phyloP scores from a whole-genome alignment of 805 yeast genomes.

The Candida ovalis region DNA sequence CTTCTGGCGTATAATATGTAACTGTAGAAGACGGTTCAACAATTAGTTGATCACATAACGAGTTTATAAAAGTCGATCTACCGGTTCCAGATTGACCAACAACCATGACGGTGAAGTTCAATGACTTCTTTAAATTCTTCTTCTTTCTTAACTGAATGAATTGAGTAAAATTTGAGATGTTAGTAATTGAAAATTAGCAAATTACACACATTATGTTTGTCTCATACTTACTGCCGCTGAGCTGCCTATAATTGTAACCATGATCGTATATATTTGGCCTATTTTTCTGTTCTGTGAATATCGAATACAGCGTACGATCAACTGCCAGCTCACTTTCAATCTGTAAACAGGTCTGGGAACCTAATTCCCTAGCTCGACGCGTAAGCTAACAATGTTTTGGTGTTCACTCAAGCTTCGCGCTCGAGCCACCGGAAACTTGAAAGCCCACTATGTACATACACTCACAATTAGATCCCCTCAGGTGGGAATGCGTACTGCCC shows the following conservation, averaged over 20 bases:
- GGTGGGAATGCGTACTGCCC: too few relatives aligned
- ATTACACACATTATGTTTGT: slow-evolving; percentile 12
- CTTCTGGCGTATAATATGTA: slow-evolving; percentile 35
- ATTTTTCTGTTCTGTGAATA: too few relatives aligned
- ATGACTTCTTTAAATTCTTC: slow-evolving; percentile 76
- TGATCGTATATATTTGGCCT: too few relatives aligned
- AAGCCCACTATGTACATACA: too few relatives aligned
- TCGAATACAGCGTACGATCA: too few relatives aligned
- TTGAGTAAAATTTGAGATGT: background rate
- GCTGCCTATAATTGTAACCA: slow-evolving; percentile 47
- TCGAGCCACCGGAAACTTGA: too few relatives aligned
- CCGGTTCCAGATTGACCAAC: slow-evolving; percentile 88
- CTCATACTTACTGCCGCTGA: slow-evolving; percentile 44
- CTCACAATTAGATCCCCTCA: too few relatives aligned
- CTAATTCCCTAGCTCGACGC: too few relatives aligned
- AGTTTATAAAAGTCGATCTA: slow-evolving; percentile 88
- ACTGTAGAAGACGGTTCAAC: slow-evolving; percentile 65
- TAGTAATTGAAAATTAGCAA: background rate
- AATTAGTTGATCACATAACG: slow-evolving; percentile 84
- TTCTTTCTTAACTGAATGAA: slow-evolving; percentile 52
- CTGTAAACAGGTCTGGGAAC: too few relatives aligned
- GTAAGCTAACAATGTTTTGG: too few relatives aligned
- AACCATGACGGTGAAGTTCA: slow-evolving; percentile 82
- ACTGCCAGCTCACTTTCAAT: too few relatives aligned
- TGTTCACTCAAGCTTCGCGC: too few relatives aligned